Evolutionary conservation across 2,329 filamentous ascomycete genomes (phyloP).

Genomic region (Chrysosporium keratinophilum): DNA sequence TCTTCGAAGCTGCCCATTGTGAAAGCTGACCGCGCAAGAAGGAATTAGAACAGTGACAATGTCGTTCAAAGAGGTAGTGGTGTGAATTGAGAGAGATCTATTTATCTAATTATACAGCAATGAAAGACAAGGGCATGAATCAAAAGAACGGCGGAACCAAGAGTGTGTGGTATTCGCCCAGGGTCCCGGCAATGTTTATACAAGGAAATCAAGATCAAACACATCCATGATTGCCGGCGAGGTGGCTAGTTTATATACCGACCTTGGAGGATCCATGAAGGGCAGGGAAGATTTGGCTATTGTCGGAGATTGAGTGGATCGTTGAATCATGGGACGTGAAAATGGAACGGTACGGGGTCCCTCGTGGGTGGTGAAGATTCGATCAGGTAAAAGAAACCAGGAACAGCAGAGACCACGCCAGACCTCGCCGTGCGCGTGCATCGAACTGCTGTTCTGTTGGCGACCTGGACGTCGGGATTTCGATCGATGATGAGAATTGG

Average conservation of each 20-base stretch:
- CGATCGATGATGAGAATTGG: constrained; percentile 2
- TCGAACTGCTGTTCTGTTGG: not conserved
- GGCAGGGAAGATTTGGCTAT: constrained; percentile 9
- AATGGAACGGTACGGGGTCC: constrained; percentile 7
- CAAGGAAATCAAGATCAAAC: not conserved
- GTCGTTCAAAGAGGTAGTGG: not conserved
- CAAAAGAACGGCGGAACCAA: not conserved
- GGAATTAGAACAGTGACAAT: constrained; percentile 7
- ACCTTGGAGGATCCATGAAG: not conserved
- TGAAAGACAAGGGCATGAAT: not conserved
- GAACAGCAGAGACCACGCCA: not conserved
- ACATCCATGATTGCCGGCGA: constrained; percentile 5
- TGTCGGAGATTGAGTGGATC: not conserved
- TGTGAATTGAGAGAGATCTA: not conserved
- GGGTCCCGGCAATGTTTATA: not conserved
- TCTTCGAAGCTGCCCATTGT: constrained; percentile 31
- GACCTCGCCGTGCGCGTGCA: not conserved
- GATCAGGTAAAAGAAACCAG: not conserved
- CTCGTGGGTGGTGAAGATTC: not conserved
- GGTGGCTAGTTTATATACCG: constrained; percentile 5
- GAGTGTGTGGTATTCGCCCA: constrained; percentile 7
- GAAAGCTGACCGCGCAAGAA: not conserved
- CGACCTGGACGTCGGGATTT: not conserved
- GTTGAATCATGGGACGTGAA: constrained; percentile 2
- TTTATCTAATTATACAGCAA: constrained; percentile 7